These are phyloP conservation scores for Friedmanniomyces simplex DNA, from an alignment of 495 filamentous ascomycete species.

Conservation along the genomic window DNA sequence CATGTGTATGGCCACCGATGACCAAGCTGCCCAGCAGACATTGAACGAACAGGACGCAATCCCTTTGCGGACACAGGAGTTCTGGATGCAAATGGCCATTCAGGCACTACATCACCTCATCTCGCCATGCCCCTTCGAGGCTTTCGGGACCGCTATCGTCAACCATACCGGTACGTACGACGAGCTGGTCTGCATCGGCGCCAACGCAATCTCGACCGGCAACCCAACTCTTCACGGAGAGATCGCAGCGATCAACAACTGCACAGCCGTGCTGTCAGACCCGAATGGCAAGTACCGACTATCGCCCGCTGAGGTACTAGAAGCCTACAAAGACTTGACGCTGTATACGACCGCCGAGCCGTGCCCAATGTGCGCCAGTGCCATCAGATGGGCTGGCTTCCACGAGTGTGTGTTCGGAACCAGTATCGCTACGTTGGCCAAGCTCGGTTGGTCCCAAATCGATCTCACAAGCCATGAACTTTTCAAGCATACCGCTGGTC, in stretches of 20 bases:
- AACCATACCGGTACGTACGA: slow-evolving; percentile 39
- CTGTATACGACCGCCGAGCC: slow-evolving; percentile 49
- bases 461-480: slow-evolving; percentile 37
- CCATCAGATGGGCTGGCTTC: slow-evolving; percentile 46
- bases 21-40: not conserved
- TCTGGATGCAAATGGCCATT: slow-evolving; percentile 30
- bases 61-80: not conserved
- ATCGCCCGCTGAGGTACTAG: slow-evolving; percentile 29
- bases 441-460: slow-evolving; percentile 43
- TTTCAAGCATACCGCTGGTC: slow-evolving; percentile 34
- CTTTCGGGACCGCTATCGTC: slow-evolving; percentile 45
- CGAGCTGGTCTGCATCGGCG: slow-evolving; percentile 39
- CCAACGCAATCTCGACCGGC: slow-evolving; percentile 33
- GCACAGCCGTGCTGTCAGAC: slow-evolving; percentile 35
- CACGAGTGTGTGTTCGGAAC: slow-evolving; percentile 46
- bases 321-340: slow-evolving; percentile 37
- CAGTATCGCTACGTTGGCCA: slow-evolving; percentile 36
- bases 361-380: slow-evolving; percentile 50
- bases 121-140: slow-evolving; percentile 40
- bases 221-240: slow-evolving; percentile 45
- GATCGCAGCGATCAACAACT: slow-evolving; percentile 45
- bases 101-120: slow-evolving; percentile 31
- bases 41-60: not conserved
- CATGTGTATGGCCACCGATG: not conserved
- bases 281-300: slow-evolving; percentile 34